phyloP scores from a whole-genome alignment of 345 rosid genomes.

The Populus tremula region DNA sequence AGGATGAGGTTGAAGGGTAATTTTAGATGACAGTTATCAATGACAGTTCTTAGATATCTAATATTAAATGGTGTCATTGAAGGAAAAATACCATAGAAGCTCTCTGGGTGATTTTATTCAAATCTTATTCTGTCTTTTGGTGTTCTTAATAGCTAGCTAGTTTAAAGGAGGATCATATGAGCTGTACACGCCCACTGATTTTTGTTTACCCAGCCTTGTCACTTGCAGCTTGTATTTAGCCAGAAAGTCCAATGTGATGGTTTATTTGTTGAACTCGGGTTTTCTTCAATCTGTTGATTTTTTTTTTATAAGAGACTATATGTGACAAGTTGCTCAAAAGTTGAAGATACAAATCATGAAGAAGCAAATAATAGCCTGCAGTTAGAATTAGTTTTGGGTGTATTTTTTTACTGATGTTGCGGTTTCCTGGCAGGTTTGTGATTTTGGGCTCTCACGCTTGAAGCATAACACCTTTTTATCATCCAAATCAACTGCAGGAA shows the following conservation, averaged over 20 bases:
- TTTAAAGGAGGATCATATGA: neutral
- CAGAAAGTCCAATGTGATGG: neutral
- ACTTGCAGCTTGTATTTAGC: neutral
- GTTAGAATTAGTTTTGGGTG: neutral
- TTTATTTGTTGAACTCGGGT: neutral
- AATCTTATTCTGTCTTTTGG: neutral
- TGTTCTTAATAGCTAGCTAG: neutral
- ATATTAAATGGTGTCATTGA: neutral
- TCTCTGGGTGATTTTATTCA: neutral
- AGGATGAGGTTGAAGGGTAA: neutral
- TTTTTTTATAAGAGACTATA: neutral
- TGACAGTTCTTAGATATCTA: too few species aligned
- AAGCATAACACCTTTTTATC: conserved; percentile 96
- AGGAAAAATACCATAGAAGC: neutral
- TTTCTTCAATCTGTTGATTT: neutral
- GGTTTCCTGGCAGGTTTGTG: conserved; percentile 62
- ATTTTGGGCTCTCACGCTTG: conserved; percentile 97
- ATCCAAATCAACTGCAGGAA: conserved; percentile 99
- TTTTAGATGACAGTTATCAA: too few species aligned
- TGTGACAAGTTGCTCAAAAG: neutral
- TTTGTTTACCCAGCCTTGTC: neutral
- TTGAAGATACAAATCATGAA: neutral
- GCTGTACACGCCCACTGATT: neutral
- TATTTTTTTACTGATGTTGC: neutral
- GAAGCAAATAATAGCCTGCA: neutral